These are phyloP conservation scores for Furcasterigmium furcatum DNA, from an alignment of 2,329 filamentous ascomycete genomes.

Conservation along the genomic window DNA sequence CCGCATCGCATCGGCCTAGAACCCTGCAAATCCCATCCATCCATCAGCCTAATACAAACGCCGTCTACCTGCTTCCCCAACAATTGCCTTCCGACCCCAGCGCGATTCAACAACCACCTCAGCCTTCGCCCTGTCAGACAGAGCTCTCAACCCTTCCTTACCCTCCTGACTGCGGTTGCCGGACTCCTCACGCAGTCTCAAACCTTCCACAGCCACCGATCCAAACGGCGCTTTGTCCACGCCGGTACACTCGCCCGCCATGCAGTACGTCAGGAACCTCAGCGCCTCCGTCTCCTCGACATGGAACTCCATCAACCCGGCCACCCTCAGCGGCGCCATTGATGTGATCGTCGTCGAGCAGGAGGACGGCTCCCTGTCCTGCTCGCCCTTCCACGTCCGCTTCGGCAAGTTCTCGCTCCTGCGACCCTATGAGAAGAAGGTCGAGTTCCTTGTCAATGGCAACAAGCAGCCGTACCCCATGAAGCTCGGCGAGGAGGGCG, in stretches of 20 bases:
- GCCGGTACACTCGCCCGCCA: constrained; percentile 36
- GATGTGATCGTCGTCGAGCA: constrained; percentile 98
- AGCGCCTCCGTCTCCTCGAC: constrained; percentile 95
- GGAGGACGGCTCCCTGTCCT: constrained; percentile 83
- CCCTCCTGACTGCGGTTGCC: not conserved
- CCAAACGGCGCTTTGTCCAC: not conserved
- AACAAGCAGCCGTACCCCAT: constrained; percentile 90
- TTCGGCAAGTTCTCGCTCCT: constrained; percentile 98
- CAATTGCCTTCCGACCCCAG: constrained; percentile 1
- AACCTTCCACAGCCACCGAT: not conserved
- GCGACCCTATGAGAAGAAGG: constrained; percentile 96
- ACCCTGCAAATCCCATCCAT: not conserved
- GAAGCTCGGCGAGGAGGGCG: constrained; percentile 96
- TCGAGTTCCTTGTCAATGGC: constrained; percentile 95
- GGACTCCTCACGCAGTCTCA: not conserved
- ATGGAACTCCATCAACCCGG: constrained; percentile 99
- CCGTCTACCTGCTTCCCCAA: constrained; percentile 1
- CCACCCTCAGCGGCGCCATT: constrained; percentile 94
- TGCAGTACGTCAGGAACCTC: constrained; percentile 98
- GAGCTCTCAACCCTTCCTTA: not conserved
- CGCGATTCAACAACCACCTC: constrained; percentile 1
- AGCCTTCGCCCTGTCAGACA: no score
- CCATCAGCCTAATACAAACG: not conserved
- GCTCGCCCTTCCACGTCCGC: constrained; percentile 96
- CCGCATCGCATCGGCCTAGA: not conserved